Evolutionary conservation across 331 rosid genomes (phyloP), one percentile per base, ranked within the genome.

Genomic region (Quercus tomentella): DNA sequence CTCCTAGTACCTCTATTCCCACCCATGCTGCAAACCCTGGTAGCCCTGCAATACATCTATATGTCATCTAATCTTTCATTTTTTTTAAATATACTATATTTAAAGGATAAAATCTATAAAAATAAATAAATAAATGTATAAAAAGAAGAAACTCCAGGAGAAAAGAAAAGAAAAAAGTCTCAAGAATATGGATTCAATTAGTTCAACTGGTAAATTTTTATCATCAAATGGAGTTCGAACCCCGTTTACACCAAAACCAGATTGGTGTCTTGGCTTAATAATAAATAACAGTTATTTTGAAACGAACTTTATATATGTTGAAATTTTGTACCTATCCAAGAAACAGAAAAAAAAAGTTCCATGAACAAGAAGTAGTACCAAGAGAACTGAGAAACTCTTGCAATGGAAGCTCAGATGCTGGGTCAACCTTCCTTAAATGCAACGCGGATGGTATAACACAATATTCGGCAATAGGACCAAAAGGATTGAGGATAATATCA

Each of bases 1-100:
- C 83, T 45, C 81, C 93, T 2, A 91, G 1, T 25, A 86, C 72
- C 85, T 77, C 83, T 52, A 91, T 87, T 26, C 81, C 88, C 28
- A 91, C 80, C 93, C 96, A 89, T 25, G 93, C 96, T 4, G 93
- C 91, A 81, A 89, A 86, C 23, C 96, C 96, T 0, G 91, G 91
- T 1, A 86, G 56, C 22, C 91, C 96, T 89, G 85, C 73, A 15
- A 26, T 5, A 12, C 22, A 33, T 10, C 43, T 25, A 30, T 11
- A 61, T 26, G 43, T 11, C 41, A 22, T 5, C 11, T 1, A 20
- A n/a, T 72, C 11, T 23, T 10, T 22, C 61, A 49, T 49, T 49
- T 49, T 10, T 10, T 3, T 3, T 0, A 12, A 49, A 49, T 49
- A 3, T 49, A 49, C 45, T 49, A 12, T 49, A 14, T 49, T 49